A percentile compares a stretch with the other conserved stretches of the same genome.
These are phyloP conservation scores for Elsinoe australis DNA, from an alignment of 2,329 filamentous ascomycete genomes.

Conservation along the genomic window DNA sequence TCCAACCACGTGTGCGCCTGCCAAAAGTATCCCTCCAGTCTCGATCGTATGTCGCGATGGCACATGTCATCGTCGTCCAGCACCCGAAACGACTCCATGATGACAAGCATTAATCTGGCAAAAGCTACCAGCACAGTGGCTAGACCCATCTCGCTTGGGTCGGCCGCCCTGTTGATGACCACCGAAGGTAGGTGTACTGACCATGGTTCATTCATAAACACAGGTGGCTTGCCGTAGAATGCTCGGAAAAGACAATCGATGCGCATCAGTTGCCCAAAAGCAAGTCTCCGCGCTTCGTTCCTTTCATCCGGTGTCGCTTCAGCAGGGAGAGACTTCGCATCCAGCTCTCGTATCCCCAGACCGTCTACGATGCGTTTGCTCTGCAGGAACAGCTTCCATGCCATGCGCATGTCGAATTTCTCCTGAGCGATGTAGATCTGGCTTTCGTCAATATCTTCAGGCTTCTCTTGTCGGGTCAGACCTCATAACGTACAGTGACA, in stretches of 20 bases:
- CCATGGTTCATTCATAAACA: conserved; percentile 15
- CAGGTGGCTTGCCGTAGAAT: conserved; percentile 9
- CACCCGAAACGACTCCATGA: conserved; percentile 8
- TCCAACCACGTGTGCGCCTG: conserved; percentile 8
- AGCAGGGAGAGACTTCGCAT: neutral
- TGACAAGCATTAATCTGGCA: conserved; percentile 9
- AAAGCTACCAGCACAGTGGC: conserved; percentile 7
- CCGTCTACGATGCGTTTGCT: conserved; percentile 3
- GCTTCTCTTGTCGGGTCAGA: too few species aligned
- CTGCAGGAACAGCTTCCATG: conserved; percentile 15
- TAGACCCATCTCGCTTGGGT: conserved; percentile 1
- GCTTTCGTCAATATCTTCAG: neutral
- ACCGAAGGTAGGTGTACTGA: conserved; percentile 7
- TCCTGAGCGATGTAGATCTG: conserved; percentile 10
- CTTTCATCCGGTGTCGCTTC: conserved; percentile 12
- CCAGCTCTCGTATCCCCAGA: conserved; percentile 14
- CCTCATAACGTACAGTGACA: conserved; percentile 2
- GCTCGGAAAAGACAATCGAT: conserved; percentile 10
- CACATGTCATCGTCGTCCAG: conserved; percentile 11
- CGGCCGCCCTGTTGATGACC: conserved; percentile 8
- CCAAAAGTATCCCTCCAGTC: conserved; percentile 11
- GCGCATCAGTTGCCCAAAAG: conserved; percentile 8
- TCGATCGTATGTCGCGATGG: conserved; percentile 8
- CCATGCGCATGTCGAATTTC: conserved; percentile 2
- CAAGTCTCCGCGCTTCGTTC: conserved; percentile 1